Conservation (phyloP, 129 eudicot species). For the Smallanthus sonchifolius region DNA sequence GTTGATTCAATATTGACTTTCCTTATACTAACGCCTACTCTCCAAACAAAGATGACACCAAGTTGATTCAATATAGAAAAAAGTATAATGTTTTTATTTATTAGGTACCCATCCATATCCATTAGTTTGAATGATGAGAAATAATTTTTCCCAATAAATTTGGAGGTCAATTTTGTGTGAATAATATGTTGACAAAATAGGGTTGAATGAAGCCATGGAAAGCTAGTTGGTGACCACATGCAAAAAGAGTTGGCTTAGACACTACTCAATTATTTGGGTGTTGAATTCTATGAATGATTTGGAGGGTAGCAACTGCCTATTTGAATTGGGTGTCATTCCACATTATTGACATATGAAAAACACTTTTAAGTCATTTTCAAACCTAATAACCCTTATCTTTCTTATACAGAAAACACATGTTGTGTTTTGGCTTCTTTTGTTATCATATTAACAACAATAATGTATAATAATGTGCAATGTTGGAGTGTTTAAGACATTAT, state of each 20-base stretch:
- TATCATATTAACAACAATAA: conserved; percentile 19
- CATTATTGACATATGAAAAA: conserved; percentile 31
- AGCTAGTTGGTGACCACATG: conserved; percentile 33
- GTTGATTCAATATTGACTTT: no score
- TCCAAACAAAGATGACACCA: no score
- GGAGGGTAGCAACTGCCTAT: conserved; percentile 3
- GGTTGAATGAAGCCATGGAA: conserved; percentile 17
- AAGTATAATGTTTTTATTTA: not conserved
- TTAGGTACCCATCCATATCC: not conserved
- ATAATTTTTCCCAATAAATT: not conserved
- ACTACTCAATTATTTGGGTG: conserved; percentile 19
- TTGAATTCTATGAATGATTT: conserved; percentile 22
- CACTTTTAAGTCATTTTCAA: conserved; percentile 22
- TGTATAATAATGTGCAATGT: conserved; percentile 28
- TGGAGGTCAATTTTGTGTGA: conserved; percentile 6
- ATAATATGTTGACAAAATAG: not conserved
- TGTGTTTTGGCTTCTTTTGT: conserved; percentile 31
- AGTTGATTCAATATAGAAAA: no score
- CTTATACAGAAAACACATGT: conserved; percentile 30
- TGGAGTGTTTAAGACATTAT: conserved; percentile 16
- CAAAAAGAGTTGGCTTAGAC: conserved; percentile 27
- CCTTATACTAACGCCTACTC: no score
- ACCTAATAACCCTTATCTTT: conserved; percentile 10
- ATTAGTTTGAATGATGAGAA: not conserved
- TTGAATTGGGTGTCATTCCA: conserved; percentile 28